These are phyloP conservation scores for Phytophthora cactorum DNA, from an alignment of 352 stramenopile genomes.

Conservation along the genomic window DNA sequence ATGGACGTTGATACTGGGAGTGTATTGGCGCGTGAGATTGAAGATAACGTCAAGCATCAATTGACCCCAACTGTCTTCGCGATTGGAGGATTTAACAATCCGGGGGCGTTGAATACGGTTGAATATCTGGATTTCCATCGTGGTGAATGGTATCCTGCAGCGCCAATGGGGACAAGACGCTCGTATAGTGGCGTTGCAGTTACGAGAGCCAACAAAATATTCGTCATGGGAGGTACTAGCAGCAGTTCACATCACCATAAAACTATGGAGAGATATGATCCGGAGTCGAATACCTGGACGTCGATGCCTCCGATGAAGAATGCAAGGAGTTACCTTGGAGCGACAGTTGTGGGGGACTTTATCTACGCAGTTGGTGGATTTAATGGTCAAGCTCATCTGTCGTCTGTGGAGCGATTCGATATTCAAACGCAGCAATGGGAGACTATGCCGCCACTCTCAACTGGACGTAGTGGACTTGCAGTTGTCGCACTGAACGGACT, in stretches of 20 bases:
- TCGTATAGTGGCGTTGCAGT: conserved; percentile 72
- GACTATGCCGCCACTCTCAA: conserved; percentile 50
- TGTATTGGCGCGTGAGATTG: conserved; percentile 7
- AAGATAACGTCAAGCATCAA: conserved; percentile 18
- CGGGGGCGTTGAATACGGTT: conserved; percentile 56
- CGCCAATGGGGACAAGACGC: conserved; percentile 57
- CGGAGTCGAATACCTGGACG: conserved; percentile 58
- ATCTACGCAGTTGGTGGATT: conserved; percentile 78
- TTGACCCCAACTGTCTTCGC: conserved; percentile 67
- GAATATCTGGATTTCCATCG: conserved; percentile 76
- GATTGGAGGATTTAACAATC: conserved; percentile 74
- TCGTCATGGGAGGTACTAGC: conserved; percentile 68
- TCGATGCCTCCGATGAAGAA: conserved; percentile 62
- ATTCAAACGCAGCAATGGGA: conserved; percentile 57
- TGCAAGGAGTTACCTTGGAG: conserved; percentile 68
- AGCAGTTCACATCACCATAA: conserved; percentile 63
- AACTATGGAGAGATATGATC: conserved; percentile 63
- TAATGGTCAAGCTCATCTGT: conserved; percentile 69
- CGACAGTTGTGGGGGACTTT: conserved; percentile 46
- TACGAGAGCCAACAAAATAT: conserved; percentile 51
- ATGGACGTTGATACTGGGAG: conserved; percentile 3
- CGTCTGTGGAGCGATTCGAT: conserved; percentile 63
- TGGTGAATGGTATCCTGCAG: conserved; percentile 59
- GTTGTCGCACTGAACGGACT: conserved; percentile 51
- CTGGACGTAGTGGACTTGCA: conserved; percentile 64